Evolutionary conservation across 2,329 filamentous ascomycete species (phyloP), one percentile per base, ranked within the genome.

Genomic region (Scortechinia acanthostroma): DNA sequence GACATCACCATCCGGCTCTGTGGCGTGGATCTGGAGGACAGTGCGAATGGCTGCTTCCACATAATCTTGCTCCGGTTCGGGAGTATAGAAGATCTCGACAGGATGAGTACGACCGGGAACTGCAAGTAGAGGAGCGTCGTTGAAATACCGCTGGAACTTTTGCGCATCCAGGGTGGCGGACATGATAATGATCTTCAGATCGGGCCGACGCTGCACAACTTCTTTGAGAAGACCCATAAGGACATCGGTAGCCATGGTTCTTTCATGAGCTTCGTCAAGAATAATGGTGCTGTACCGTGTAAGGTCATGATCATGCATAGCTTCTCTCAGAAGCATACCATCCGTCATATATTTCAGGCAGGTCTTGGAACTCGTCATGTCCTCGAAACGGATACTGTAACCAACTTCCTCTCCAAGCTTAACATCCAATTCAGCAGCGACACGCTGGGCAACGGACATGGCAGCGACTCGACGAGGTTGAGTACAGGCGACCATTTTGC

Each of bases 341-440:
- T 98, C 93, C 40, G 94, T 98, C 93, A 98, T 98, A 73, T 98
- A 98, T 73, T 98, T 98, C 61, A 98, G 79, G 49, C 94, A 80
- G 1, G 93, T 98, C 64, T 88, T 90, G 47, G 82, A 80, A 43
- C 86, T 79, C 1, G 93, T 97, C 70, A 83, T 87, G 63, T 98
- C 93, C 66, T 98, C 94, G 65, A 98, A 98, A 73, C 93, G 89
- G 63, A 98, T 97, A 64, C 88, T 97, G 71, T 97, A 98, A 65
- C 93, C 93, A 46, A 98, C 91, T 67, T 97, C 91, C 53, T 96
- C 83, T 48, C 93, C 93, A 21, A 98, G 76, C 48, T 77, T 81
- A 53, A 96, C 91, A 60, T 97, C 93, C 76, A 98, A 86, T 69
- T 98, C 93, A 59, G 95, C 83, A 21, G 94, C 90, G 22, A 98